Conservation (phyloP, 2,329 filamentous ascomycete species). For the Alternaria longipes region DNA sequence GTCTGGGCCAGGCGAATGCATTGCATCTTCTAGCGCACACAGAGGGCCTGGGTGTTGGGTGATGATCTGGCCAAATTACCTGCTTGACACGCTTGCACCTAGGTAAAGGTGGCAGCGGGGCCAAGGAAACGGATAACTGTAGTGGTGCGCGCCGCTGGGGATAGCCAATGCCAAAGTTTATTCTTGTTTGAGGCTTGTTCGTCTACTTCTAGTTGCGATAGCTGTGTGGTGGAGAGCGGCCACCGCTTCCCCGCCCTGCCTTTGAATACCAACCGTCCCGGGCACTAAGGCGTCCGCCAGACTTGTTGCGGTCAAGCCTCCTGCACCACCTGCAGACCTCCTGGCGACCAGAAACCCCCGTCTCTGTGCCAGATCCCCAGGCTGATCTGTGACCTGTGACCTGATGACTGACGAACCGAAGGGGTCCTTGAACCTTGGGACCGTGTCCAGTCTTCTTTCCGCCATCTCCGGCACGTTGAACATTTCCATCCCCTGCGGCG, state of each 20-base stretch:
- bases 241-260: conserved; percentile 30
- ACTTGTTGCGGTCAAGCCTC: conserved; percentile 16
- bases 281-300: conserved; percentile 28
- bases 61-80: not conserved
- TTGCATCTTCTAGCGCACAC: conserved; percentile 17
- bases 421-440: conserved; percentile 19
- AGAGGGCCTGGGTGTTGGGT: not conserved
- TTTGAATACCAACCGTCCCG: conserved; percentile 27
- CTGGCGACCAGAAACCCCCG: conserved; percentile 34
- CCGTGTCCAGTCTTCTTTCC: conserved; percentile 26
- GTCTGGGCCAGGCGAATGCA: conserved; percentile 21
- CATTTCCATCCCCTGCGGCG: conserved; percentile 21
- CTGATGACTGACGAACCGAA: conserved; percentile 32
- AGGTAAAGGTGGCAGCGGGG: not conserved
- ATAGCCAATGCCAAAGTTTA: conserved; percentile 1
- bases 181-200: conserved; percentile 6
- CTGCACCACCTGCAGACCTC: conserved; percentile 31
- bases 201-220: conserved; percentile 8
- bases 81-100: not conserved
- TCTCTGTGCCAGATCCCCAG: conserved; percentile 25
- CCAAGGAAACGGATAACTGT: conserved; percentile 1
- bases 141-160: conserved; percentile 1
- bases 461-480: conserved; percentile 22
- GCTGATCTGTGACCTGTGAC: conserved; percentile 30
- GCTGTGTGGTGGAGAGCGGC: conserved; percentile 10